These are phyloP conservation scores for Willaertia magna DNA, from an alignment of 208 protist species.

Conservation along the genomic window DNA sequence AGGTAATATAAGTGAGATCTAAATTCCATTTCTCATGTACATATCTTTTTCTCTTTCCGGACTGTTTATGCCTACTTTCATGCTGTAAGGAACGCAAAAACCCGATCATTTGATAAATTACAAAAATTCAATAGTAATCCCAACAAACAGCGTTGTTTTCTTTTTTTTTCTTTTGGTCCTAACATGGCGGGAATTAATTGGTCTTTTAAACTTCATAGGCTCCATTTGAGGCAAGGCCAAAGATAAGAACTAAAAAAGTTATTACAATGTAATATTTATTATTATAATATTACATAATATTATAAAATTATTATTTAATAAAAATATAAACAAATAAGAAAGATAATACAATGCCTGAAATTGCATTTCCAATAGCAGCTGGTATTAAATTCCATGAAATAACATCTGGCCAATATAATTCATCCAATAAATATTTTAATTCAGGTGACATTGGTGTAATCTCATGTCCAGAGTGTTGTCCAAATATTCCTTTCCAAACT, in stretches of 20 bases:
- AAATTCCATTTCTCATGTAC: conserved; percentile 67
- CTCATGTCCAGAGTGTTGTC: not conserved
- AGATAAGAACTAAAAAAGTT: no score
- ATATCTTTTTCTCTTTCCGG: conserved; percentile 66
- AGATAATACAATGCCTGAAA: not conserved
- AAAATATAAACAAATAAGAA: not conserved
- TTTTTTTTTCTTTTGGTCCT: no score
- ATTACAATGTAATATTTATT: no score
- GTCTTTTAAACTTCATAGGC: no score
- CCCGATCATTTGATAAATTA: no score
- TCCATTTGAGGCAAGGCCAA: no score
- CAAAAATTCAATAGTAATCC: no score
- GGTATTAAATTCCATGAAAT: not conserved
- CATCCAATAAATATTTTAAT: not conserved
- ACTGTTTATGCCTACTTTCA: not conserved
- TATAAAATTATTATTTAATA: not conserved
- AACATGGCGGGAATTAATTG: no score
- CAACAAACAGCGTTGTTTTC: no score
- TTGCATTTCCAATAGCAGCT: not conserved
- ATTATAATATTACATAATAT: no score
- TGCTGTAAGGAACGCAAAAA: no score
- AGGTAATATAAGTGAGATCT: conserved; percentile 71
- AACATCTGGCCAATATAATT: not conserved
- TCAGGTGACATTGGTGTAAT: not conserved
- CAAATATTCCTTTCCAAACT: no score